These are phyloP conservation scores for Microglena sp. DNA, from an alignment of 139 green algal species.

Conservation along the genomic window DNA sequence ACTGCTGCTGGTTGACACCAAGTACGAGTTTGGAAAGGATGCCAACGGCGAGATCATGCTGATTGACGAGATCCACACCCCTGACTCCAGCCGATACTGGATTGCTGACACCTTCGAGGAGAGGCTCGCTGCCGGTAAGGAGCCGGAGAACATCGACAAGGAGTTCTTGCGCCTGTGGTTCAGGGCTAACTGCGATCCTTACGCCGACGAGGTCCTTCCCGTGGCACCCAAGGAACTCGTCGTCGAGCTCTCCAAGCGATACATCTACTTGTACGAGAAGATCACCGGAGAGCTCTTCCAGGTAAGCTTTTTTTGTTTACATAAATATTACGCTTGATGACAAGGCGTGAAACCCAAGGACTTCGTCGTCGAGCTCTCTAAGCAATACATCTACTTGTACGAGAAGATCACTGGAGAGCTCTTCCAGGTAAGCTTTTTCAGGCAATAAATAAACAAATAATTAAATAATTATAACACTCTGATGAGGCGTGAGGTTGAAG, in stretches of 20 bases:
- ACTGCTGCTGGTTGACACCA: slow-evolving; percentile 94
- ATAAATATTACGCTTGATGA: too few relatives aligned
- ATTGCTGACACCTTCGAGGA: slow-evolving; percentile 74
- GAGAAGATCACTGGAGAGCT: slow-evolving; percentile 84
- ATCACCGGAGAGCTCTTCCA: slow-evolving; percentile 86
- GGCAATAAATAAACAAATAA: too few relatives aligned
- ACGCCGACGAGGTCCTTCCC: slow-evolving; percentile 87
- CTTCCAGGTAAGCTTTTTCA: slow-evolving; percentile 59
- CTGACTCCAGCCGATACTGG: slow-evolving; percentile 93
- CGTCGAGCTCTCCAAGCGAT: slow-evolving; percentile 77
- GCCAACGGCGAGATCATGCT: slow-evolving; percentile 53
- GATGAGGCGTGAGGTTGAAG: too few relatives aligned
- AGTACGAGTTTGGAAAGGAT: slow-evolving; percentile 81
- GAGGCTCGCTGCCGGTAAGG: slow-evolving; percentile 56
- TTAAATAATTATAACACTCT: too few relatives aligned
- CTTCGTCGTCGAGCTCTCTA: slow-evolving; percentile 79
- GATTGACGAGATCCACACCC: slow-evolving; percentile 86
- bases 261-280: slow-evolving; percentile 89
- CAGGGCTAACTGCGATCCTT: slow-evolving; percentile 85
- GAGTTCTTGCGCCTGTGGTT: slow-evolving; percentile 99
- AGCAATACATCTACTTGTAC: slow-evolving; percentile 89
- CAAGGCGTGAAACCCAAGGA: too few relatives aligned
- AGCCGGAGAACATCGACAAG: slow-evolving; percentile 98
- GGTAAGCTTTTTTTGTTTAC: too few relatives aligned
- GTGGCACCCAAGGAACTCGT: slow-evolving; percentile 79